Conservation (phyloP, 1,284 basidiomycete species). For the Moniliophthora roreri region DNA sequence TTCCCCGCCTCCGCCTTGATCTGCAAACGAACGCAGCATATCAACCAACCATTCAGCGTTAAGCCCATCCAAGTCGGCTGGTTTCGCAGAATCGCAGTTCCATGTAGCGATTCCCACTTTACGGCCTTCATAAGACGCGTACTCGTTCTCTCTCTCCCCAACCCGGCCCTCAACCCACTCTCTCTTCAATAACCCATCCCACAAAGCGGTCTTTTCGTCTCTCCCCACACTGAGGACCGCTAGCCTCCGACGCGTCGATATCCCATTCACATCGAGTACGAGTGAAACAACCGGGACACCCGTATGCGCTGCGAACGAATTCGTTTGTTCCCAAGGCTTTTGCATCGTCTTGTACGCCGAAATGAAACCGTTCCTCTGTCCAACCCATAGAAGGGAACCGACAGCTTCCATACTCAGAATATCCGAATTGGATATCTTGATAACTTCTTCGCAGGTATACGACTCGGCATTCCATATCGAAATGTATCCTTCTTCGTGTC, state of each 20-base stretch:
- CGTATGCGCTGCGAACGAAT: conserved; percentile 87
- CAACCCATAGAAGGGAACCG: conserved; percentile 82
- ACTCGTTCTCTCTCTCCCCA: conserved; percentile 71
- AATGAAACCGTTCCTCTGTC: conserved; percentile 80
- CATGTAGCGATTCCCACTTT: conserved; percentile 86
- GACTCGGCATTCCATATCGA: conserved; percentile 70
- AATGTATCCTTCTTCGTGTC: conserved; percentile 90
- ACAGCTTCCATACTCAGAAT: conserved; percentile 82
- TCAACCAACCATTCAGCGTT: conserved; percentile 63
- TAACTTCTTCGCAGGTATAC: conserved; percentile 63
- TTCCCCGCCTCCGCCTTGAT: conserved; percentile 45
- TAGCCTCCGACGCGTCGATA: conserved; percentile 60
- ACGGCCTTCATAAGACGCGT: conserved; percentile 78
- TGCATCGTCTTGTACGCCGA: conserved; percentile 76
- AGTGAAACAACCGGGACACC: conserved; percentile 77
- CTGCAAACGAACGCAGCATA: conserved; percentile 74
- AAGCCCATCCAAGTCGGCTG: conserved; percentile 68
- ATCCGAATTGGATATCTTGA: conserved; percentile 81
- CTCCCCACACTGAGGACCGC: conserved; percentile 78
- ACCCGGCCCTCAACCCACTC: conserved; percentile 91
- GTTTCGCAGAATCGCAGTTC: conserved; percentile 91
- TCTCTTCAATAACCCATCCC: conserved; percentile 87
- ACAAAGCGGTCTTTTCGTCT: conserved; percentile 76
- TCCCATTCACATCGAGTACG: conserved; percentile 72
- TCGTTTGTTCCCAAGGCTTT: conserved; percentile 84